phyloP scores from a whole-genome alignment of 352 stramenopile species.

The Phytophthora fragariae region DNA sequence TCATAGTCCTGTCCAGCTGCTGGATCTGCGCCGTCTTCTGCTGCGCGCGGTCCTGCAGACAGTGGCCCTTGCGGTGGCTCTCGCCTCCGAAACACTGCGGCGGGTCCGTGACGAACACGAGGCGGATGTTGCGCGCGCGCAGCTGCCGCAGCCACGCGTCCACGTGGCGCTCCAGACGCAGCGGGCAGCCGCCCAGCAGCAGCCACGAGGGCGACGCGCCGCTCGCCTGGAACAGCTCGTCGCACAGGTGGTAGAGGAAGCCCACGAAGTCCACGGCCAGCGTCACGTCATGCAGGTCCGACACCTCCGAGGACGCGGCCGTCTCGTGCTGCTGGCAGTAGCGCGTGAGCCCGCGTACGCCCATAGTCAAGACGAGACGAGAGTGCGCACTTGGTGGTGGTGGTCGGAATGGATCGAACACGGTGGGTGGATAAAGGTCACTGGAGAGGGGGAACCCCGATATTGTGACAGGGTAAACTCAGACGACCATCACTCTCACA shows the following conservation, averaged over 20 bases:
- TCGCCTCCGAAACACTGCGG: conserved; percentile 77
- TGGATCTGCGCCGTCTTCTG: conserved; percentile 66
- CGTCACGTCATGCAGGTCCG: conserved; percentile 65
- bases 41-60: conserved; percentile 56
- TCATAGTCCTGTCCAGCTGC: conserved; percentile 27
- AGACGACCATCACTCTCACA: too few species aligned
- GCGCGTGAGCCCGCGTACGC: conserved; percentile 64
- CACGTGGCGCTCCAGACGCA: conserved; percentile 55
- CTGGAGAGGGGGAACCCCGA: too few species aligned
- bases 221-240: conserved; percentile 56
- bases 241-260: conserved; percentile 79
- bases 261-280: conserved; percentile 85
- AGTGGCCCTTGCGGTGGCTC: conserved; percentile 72
- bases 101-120: conserved; percentile 80
- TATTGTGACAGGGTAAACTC: too few species aligned
- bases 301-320: conserved; percentile 41
- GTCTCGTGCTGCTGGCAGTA: conserved; percentile 67
- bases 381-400: background rate
- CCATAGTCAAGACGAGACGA: conserved; percentile 42
- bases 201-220: conserved; percentile 55
- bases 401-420: too few species aligned
- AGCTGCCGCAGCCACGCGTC: conserved; percentile 60
- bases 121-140: conserved; percentile 45
- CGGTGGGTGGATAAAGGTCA: too few species aligned
- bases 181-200: conserved; percentile 65